phyloP scores from a whole-genome alignment of 202 grass and related monocot genomes.

The Schoenoplectus tabernaemontani region DNA sequence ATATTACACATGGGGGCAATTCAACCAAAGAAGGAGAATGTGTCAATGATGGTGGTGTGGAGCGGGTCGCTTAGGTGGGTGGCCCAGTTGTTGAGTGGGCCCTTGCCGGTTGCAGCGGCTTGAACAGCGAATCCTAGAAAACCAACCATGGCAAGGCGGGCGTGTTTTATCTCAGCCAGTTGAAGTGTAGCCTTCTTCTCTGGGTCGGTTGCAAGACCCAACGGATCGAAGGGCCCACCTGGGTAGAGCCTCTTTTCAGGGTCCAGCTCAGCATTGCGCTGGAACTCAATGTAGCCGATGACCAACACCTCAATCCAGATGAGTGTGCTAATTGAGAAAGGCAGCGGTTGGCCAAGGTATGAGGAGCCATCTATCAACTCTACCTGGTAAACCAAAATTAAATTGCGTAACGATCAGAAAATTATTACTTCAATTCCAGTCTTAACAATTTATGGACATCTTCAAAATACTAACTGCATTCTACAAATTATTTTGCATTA shows the following conservation, averaged over 20 bases:
- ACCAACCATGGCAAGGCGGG: conserved; percentile 91
- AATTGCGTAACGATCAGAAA: not conserved
- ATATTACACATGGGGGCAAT: conserved; percentile 21
- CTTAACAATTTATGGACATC: not conserved
- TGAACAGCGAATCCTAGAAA: conserved; percentile 95
- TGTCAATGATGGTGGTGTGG: conserved; percentile 99
- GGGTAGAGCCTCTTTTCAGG: conserved; percentile 86
- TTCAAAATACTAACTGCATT: not conserved
- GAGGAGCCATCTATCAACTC: conserved; percentile 84
- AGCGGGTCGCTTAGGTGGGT: conserved; percentile 98
- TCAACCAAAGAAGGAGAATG: conserved; percentile 28
- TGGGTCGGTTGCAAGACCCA: conserved; percentile 73
- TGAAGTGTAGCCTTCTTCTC: conserved; percentile 82
- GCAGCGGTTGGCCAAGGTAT: conserved; percentile 86
- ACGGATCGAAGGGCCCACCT: conserved; percentile 77
- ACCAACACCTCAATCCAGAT: conserved; percentile 98
- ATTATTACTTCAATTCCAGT: no score
- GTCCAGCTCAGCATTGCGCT: conserved; percentile 93
- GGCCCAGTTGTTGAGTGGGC: conserved; percentile 94
- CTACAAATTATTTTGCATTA: no score
- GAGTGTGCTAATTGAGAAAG: conserved; percentile 77
- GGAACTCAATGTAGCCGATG: conserved; percentile 99
- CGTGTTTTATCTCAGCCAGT: conserved; percentile 98
- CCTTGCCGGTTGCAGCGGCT: conserved; percentile 94
- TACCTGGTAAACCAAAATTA: conserved; percentile 35